Conservation (phyloP, 225 moss, liverwort and hornwort genomes). For the Ulota crispa region DNA sequence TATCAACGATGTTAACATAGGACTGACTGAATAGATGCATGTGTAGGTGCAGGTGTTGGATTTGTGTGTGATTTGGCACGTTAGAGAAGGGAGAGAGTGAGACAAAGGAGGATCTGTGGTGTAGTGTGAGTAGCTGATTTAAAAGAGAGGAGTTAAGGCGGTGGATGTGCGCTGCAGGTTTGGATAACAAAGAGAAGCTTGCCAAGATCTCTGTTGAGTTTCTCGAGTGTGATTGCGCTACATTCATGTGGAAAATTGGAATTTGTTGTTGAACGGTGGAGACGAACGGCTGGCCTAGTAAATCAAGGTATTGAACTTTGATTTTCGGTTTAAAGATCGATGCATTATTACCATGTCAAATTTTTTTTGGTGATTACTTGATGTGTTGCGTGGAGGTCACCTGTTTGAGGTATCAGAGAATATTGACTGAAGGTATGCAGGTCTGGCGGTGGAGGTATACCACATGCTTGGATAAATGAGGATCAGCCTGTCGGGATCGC, state of each 20-base stretch:
- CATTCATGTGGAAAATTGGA: neutral
- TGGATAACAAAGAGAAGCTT: neutral
- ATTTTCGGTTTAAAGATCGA: neutral
- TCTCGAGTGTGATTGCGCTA: neutral
- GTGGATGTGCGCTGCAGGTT: neutral
- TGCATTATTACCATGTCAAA: neutral
- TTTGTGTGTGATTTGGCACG: neutral
- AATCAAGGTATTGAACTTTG: neutral
- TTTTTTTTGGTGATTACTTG: neutral
- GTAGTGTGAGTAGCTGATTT: neutral
- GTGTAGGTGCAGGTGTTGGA: neutral
- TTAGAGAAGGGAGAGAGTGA: neutral
- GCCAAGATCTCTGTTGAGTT: neutral
- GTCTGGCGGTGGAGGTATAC: neutral
- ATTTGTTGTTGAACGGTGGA: neutral
- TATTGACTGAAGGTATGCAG: conserved; percentile 10
- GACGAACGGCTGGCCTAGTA: neutral
- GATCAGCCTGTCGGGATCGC: neutral
- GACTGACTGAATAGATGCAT: too few species aligned
- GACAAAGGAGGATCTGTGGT: neutral
- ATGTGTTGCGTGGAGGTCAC: neutral
- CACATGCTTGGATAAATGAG: neutral
- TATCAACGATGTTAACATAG: neutral
- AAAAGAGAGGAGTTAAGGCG: neutral
- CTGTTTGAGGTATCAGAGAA: neutral